Base-by-base conservation (phyloP, 139 green algal genomes). In the Coelastrella sp. region DNA sequence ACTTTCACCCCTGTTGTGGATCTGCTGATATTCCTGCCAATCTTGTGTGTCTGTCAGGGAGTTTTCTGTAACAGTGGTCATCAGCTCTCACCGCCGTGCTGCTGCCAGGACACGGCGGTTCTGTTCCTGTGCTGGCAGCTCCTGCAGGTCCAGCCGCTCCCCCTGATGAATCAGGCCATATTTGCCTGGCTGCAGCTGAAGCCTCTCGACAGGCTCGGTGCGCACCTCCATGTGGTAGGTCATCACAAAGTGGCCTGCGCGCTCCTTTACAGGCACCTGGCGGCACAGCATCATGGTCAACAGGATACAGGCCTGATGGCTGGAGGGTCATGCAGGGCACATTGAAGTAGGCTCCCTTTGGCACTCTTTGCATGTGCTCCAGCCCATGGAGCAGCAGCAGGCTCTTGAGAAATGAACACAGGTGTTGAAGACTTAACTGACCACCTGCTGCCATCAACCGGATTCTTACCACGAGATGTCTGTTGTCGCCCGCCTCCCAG, bases 201-300 rank as follows among this genome's bases (percentile, higher is more conserved):
- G n/a, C 7, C 35, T 65, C 78, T 88, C 84, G 19, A 88, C 84
- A 15, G 84, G 84, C 35, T 88, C 84, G 11, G 24, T 81, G 61
- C 84, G 84, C 35, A 82, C 84, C 20, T 88, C 84, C 84, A 88
- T 82, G 68, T 88, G 66, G 84, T 88, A 88, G 19, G 35, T 81
- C 84, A 88, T 56, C 66, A 88, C 84, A 75, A 72, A 78, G 35
- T 81, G 66, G 19, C 84, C 84, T 60, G 84, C 68, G 24, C 84
- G 84, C n/a, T 81, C 66, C 84, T 88, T 88, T 19, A 88, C 68
- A 68, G 84, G 84, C 20, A 88, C 84, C 84, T 88, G 84, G 4
- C 4, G 66, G 35, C 35, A 49, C 35, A 49, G 35, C 35, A 49
- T 49, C 35, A 49, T 49, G 35, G 35, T 49, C 35, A 49, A 49